Evolutionary conservation across 2,329 filamentous ascomycete species (phyloP).

Genomic region (Talaromyces amestolkiae): DNA sequence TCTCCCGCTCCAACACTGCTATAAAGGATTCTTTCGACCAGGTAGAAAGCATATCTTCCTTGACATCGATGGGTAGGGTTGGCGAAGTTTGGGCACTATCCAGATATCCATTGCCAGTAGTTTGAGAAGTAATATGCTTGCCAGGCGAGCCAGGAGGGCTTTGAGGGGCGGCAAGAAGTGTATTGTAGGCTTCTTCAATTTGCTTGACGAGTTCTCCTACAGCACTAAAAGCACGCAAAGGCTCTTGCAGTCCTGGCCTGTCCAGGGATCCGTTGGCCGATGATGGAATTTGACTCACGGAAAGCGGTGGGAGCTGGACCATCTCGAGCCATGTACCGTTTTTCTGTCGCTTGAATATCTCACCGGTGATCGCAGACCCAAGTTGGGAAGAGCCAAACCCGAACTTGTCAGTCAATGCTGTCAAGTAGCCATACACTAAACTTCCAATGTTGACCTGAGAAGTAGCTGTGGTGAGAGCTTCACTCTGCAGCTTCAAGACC

Average conservation of each 20-base stretch:
- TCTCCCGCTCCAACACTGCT: conserved; percentile 63
- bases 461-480: conserved; percentile 45
- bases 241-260: conserved; percentile 54
- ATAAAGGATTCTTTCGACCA: conserved; percentile 78
- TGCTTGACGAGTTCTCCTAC: conserved; percentile 68
- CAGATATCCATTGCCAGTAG: conserved; percentile 53
- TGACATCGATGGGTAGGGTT: conserved; percentile 65
- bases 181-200: conserved; percentile 69
- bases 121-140: conserved; percentile 61
- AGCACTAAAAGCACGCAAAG: conserved; percentile 65
- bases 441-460: conserved; percentile 78
- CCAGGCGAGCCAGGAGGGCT: conserved; percentile 68
- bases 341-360: conserved; percentile 70
- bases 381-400: conserved; percentile 68
- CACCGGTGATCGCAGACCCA: conserved; percentile 69
- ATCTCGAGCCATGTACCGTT: conserved; percentile 77
- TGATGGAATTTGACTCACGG: conserved; percentile 61
- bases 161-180: conserved; percentile 60
- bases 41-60: conserved; percentile 71
- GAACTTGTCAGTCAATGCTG: conserved; percentile 73
- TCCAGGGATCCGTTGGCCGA: conserved; percentile 31
- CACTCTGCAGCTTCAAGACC: conserved; percentile 73
- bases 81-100: conserved; percentile 39
- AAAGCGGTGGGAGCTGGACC: conserved; percentile 67
- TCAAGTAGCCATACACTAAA: conserved; percentile 86